Base-by-base conservation (phyloP, 2,329 filamentous ascomycete genomes). In the Gaeumannomyces sp. region DNA sequence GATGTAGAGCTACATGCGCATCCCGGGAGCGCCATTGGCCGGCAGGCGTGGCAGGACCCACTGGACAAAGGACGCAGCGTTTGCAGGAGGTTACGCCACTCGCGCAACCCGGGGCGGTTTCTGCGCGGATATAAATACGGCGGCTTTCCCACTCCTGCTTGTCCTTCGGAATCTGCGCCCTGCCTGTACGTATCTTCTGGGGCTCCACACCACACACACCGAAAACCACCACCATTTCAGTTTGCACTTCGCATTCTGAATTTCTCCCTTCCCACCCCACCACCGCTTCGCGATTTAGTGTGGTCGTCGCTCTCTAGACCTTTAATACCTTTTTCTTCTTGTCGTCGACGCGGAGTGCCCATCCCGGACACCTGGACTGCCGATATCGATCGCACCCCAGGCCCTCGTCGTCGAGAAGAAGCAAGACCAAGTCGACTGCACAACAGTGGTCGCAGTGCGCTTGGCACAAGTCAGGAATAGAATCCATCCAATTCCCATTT, bases 351-450 rank as follows among this genome's bases (percentile, higher is more conserved):
- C 56, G 62, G 62, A 59, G 53, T 59, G 38, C 27, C 58, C 33
- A 31, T 38, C 28, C 29, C 45, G 22, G 45, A 53, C 45, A 53
- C 45, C 45, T 53, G 45, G 45, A 53, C 45, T 22, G 45, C 22
- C 45, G 45, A 53, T 22, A 53, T 22, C 22, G 45, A 53, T 53
- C 45, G 45, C 45, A 7, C 8, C 7, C 14, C 58, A 22, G 29
- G 33, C 14, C 31, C 57, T 65, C 58, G 64, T 65, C 59, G 67
- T 70, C 70, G 68, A 70, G 69, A 66, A 58, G 70, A 68, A 71
- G 67, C 68, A 68, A 64, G 45, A 53, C 45, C 45, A 53, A 53
- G 71, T 66, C 69, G 71, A 69, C 71, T 68, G 69, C 70, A 71
- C 70, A 67, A 68, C 68, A 59, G 67, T 68, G 66, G 67, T 69